Base-by-base conservation (phyloP, 805 yeast genomes). In the Saturnispora dispora region DNA sequence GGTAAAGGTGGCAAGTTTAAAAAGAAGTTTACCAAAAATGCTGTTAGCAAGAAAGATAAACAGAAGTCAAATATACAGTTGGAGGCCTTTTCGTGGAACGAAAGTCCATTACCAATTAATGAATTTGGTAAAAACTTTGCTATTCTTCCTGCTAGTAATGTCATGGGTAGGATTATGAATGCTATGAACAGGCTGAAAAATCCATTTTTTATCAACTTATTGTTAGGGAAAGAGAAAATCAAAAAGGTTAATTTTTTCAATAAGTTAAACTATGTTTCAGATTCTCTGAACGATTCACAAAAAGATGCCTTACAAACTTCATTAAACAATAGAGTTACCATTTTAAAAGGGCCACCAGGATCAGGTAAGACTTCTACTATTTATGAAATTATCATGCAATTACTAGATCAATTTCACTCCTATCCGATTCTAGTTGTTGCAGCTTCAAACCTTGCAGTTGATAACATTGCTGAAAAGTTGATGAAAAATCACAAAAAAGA, bases 351-450 rank as follows among this genome's bases (percentile, higher is more conserved):
- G 1, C 91, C 90, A 0, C 89, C 89, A 1, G 90, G 90, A 6
- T 82, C 89, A 0, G 90, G 90, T 23, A 83, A 83, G 62, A 90
- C 97, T 0, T 84, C 84, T 50, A 90, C 97, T 0, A 63, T 91
- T 27, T 78, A 88, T 23, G 97, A 91, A 63, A 71, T 88, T 25
- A 82, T 89, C 43, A 76, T 83, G 52, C 96, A 90, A 63, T 70
- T 90, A 45, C 46, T 80, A 42, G 82, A 81, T 58, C 69, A 81
- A 52, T 67, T 82, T 50, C 75, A 73, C 42, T 77, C 77, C 2
- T 79, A 72, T 57, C 88, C 88, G 1, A 79, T 83, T 41, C 67
- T 83, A 51, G 87, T 83, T 51, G 87, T 82, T 47, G 88, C 90
- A 1, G 85, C 88, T 2, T 82, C 88, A 1, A 83, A 83, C 58